These are phyloP conservation scores for Pinus albicaulis DNA, from an alignment of 75 land plant species.

Conservation along the genomic window DNA sequence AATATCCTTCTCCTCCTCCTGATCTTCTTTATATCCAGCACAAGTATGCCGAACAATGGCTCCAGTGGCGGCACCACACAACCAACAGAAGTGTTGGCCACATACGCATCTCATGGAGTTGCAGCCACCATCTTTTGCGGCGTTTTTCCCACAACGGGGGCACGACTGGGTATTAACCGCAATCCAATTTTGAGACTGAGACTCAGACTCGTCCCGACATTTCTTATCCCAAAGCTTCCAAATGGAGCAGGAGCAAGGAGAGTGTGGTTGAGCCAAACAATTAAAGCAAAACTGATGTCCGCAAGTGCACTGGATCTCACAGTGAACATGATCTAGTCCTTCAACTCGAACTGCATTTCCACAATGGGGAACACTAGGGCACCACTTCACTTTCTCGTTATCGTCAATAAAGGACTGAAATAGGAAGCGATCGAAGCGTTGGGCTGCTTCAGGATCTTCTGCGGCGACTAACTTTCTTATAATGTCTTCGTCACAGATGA, in stretches of 20 bases:
- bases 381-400: conserved; percentile 84
- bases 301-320: conserved; percentile 79
- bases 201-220: conserved; percentile 79
- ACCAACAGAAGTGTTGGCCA: conserved; percentile 88
- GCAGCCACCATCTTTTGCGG: conserved; percentile 85
- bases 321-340: conserved; percentile 46
- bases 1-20: conserved; percentile 36
- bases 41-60: conserved; percentile 78
- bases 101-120: conserved; percentile 73
- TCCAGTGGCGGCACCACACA: conserved; percentile 89
- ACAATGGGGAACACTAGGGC: conserved; percentile 84
- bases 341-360: conserved; percentile 83
- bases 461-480: conserved; percentile 7
- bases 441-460: conserved; percentile 48
- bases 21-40: conserved; percentile 79
- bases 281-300: conserved; percentile 79
- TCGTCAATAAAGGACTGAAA: conserved; percentile 89
- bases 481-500: conserved; percentile 36
- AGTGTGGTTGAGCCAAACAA: conserved; percentile 71
- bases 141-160: conserved; percentile 79
- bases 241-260: conserved; percentile 82
- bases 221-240: conserved; percentile 86
- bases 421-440: conserved; percentile 64
- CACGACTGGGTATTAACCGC: conserved; percentile 74
- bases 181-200: conserved; percentile 44